Conservation (phyloP, 1,139 yeast species). For the Suhomyces maxii region DNA sequence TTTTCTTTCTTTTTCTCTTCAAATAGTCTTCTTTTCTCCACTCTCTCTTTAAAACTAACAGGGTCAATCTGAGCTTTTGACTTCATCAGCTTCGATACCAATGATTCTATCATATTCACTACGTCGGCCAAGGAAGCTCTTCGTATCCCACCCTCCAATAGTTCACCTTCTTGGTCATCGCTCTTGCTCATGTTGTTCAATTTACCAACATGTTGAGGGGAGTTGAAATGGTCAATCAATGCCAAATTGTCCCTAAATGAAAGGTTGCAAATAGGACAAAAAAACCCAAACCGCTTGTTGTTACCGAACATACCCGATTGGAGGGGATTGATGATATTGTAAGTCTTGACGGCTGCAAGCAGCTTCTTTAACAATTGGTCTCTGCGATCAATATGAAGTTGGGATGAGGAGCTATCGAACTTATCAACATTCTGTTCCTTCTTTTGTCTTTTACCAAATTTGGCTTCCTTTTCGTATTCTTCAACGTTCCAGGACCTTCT, state of each 20-base stretch:
- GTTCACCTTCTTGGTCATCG: conserved; percentile 31
- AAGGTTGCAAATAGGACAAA: conserved; percentile 75
- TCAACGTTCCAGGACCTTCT: conserved; percentile 71
- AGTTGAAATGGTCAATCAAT: conserved; percentile 79
- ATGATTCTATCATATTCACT: conserved; percentile 31
- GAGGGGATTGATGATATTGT: conserved; percentile 35
- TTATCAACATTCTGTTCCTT: not conserved
- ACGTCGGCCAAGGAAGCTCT: conserved; percentile 35
- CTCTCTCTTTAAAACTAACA: conserved; percentile 39
- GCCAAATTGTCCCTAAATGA: conserved; percentile 82
- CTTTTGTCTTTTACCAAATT: conserved; percentile 19
- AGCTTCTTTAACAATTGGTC: conserved; percentile 31
- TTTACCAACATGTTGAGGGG: conserved; percentile 54
- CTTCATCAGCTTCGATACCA: conserved; percentile 28
- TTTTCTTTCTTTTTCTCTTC: conserved; percentile 39
- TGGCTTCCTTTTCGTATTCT: conserved; percentile 55
- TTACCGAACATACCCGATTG: conserved; percentile 21
- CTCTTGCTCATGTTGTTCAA: conserved; percentile 16
- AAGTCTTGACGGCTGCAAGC: conserved; percentile 35
- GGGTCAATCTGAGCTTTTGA: conserved; percentile 10
- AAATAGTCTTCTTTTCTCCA: conserved; percentile 40
- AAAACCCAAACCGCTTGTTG: conserved; percentile 76
- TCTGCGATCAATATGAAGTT: conserved; percentile 32
- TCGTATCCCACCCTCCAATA: conserved; percentile 33
- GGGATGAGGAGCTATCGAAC: conserved; percentile 23